phyloP scores from a whole-genome alignment of 1,284 basidiomycete species.

The Mycena citricolor region DNA sequence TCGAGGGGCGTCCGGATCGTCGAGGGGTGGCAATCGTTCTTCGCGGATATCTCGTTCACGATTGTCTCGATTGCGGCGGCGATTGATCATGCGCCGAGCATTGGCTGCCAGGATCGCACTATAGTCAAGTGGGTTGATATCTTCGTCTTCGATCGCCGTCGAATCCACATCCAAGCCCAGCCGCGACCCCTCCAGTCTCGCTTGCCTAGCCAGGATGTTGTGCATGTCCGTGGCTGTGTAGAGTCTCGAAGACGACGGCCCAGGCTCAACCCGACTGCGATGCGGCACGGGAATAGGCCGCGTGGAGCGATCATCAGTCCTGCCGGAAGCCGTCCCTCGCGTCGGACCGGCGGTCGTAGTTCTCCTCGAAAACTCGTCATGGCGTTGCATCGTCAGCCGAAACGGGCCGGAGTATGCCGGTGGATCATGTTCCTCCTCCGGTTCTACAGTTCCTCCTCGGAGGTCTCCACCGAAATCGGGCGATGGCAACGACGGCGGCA shows the following conservation, averaged over 20 bases:
- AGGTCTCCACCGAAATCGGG: constrained; percentile 22
- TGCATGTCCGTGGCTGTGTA: constrained; percentile 23
- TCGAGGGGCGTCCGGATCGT: no score
- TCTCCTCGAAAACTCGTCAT: constrained; percentile 11
- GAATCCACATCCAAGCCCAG: constrained; percentile 5
- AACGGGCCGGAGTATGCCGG: constrained; percentile 17
- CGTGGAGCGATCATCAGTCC: constrained; percentile 13
- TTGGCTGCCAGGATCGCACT: not conserved
- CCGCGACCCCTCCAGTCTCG: constrained; percentile 18
- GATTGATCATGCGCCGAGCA: constrained; percentile 11
- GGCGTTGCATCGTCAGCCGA: constrained; percentile 20
- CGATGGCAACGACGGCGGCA: constrained; percentile 18
- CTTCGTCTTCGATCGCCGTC: no score
- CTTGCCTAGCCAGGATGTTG: constrained; percentile 19
- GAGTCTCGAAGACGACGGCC: constrained; percentile 4
- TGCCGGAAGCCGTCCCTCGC: no score
- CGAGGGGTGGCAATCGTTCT: not conserved
- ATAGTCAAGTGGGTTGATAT: constrained; percentile 4
- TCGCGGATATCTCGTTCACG: no score
- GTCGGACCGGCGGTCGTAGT: not conserved
- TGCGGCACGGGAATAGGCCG: constrained; percentile 17
- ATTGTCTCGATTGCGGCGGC: no score
- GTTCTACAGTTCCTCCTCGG: constrained; percentile 1
- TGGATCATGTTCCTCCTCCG: not conserved
- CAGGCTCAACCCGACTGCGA: no score